A percentile compares a stretch with the other conserved stretches of the same genome.
Conservation (phyloP, 2,329 filamentous ascomycete species). For the Neonectria coccinea region DNA sequence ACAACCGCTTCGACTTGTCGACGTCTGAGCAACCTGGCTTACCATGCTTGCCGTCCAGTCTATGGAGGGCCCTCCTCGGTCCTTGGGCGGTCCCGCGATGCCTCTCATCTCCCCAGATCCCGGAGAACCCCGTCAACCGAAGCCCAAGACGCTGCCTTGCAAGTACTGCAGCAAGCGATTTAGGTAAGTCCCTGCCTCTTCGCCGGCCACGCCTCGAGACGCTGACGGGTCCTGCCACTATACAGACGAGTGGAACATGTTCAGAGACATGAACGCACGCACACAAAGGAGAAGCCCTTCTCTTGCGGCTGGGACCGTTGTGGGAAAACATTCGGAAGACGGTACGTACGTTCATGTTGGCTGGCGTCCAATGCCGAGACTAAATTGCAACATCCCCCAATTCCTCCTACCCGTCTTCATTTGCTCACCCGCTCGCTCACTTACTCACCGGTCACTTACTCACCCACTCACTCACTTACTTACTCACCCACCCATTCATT, state of each 20-base stretch:
- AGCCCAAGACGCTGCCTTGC: conserved; percentile 72
- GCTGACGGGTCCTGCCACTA: conserved; percentile 35
- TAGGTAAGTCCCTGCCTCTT: conserved; percentile 58
- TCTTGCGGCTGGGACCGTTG: conserved; percentile 69
- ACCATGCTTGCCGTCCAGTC: conserved; percentile 66
- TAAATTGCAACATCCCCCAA: conserved; percentile 37
- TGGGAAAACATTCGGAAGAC: conserved; percentile 71
- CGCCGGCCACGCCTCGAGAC: conserved; percentile 20
- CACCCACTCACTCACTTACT: conserved; percentile 14
- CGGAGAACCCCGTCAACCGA: conserved; percentile 66
- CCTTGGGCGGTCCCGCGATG: conserved; percentile 42
- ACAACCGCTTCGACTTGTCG: conserved; percentile 31
- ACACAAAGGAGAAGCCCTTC: conserved; percentile 75
- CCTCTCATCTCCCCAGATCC: conserved; percentile 56
- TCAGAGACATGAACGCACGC: conserved; percentile 72
- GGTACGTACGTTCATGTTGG: conserved; percentile 64
- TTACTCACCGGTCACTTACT: conserved; percentile 9
- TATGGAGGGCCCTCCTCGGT: conserved; percentile 59
- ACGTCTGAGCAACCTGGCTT: conserved; percentile 37
- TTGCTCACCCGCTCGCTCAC: conserved; percentile 5
- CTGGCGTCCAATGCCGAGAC: conserved; percentile 30
- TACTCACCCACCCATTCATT: conserved; percentile 19
- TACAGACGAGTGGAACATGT: conserved; percentile 72
- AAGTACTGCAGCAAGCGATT: conserved; percentile 73
- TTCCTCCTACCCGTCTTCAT: conserved; percentile 30